Conservation (phyloP, 257 asterid genomes). For the Nemophila menziesii region DNA sequence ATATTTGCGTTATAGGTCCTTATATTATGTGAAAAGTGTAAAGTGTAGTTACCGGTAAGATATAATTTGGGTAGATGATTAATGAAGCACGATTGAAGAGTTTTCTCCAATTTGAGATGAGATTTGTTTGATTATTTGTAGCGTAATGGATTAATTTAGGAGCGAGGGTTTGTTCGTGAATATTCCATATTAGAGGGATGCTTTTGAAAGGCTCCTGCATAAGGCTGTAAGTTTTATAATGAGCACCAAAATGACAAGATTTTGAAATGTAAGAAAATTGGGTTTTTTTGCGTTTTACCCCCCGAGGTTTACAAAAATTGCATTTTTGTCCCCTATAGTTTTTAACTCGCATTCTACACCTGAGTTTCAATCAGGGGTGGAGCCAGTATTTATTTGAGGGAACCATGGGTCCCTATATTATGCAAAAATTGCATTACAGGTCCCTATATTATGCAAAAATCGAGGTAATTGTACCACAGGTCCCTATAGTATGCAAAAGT, state of each 20-base stretch:
- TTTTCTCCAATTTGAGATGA: constrained; percentile 63
- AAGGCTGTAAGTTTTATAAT: constrained; percentile 50
- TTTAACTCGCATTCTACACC: too few relatives aligned
- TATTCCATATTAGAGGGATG: constrained; percentile 80
- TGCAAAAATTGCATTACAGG: too few relatives aligned
- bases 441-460: too few relatives aligned
- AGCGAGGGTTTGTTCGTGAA: constrained; percentile 68
- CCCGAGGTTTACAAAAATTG: too few relatives aligned
- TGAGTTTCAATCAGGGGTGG: too few relatives aligned
- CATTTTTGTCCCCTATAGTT: too few relatives aligned
- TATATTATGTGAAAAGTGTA: constrained; percentile 2
- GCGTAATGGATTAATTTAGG: constrained; percentile 45
- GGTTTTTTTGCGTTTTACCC: too few relatives aligned
- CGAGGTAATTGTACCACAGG: too few relatives aligned
- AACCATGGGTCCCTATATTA: too few relatives aligned
- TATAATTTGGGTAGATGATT: constrained; percentile 74
- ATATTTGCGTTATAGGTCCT: background rate
- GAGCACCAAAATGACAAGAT: constrained; percentile 2
- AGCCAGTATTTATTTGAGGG: too few relatives aligned
- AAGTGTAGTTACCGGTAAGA: constrained; percentile 97
- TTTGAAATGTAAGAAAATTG: background rate
- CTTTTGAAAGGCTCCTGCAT: constrained; percentile 91
- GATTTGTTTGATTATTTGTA: constrained; percentile 41
- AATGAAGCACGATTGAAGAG: constrained; percentile 63
- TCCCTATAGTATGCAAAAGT: too few relatives aligned